phyloP scores from a whole-genome alignment of 805 yeast genomes.

The Metschnikowia lunata region DNA sequence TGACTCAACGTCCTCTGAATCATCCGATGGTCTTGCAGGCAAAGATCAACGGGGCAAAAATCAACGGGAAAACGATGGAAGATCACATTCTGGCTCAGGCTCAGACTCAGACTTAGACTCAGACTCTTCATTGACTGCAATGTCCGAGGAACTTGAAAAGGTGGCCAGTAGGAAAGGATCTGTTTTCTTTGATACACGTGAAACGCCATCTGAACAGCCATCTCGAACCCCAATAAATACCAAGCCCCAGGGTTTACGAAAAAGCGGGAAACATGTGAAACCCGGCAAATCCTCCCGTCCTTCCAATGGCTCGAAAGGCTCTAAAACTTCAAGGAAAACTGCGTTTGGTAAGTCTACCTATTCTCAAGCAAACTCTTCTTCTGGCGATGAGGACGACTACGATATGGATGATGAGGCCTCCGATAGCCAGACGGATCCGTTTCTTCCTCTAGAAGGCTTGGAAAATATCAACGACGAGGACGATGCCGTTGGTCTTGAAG shows the following conservation, averaged over 20 bases:
- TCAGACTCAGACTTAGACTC: constrained; percentile 20
- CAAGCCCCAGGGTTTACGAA: neutral
- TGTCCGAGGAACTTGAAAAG: constrained; percentile 20
- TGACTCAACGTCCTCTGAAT: constrained; percentile 27
- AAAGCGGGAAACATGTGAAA: constrained; percentile 3
- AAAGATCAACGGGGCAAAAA: constrained; percentile 1
- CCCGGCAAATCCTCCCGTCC: constrained; percentile 2
- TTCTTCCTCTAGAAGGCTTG: neutral
- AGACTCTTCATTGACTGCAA: constrained; percentile 40
- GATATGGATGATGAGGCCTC: neutral
- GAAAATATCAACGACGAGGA: constrained; percentile 10
- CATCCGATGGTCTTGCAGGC: constrained; percentile 21
- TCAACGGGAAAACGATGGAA: constrained; percentile 3
- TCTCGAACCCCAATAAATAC: neutral
- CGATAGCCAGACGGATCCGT: neutral
- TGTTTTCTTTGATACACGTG: constrained; percentile 7
- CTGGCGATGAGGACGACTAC: constrained; percentile 2
- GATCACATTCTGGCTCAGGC: too few relatives aligned
- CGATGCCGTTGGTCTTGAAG: constrained; percentile 17
- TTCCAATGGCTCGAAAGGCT: constrained; percentile 6
- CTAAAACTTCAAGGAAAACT: constrained; percentile 13
- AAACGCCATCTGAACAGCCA: neutral
- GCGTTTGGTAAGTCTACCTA: constrained; percentile 9
- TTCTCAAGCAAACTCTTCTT: constrained; percentile 1
- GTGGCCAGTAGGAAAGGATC: constrained; percentile 14